Base-by-base conservation (phyloP, 441 rosid genomes). In the Adansonia gregorii region DNA sequence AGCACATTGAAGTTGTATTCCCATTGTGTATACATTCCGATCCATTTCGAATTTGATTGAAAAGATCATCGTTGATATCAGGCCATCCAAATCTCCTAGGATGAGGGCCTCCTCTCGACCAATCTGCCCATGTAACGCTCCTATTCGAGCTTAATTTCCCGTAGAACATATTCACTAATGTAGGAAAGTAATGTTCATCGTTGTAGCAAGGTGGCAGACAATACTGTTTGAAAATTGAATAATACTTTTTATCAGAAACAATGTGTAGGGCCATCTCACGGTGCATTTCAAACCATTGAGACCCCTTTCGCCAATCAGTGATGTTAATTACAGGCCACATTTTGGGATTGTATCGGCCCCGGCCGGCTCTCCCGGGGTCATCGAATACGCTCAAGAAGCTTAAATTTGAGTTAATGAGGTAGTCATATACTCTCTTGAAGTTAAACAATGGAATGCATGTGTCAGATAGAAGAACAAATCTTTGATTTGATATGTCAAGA, bases 101-200 rank as follows among this genome's bases (percentile, higher is more conserved):
- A 77, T 92, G 94, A 1, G 94, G 78, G 8, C 97, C 94, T 8
- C 52, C 79, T 4, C 80, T 82, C 0, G 93, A 85, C 93, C 94
- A 92, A 78, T 92, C 90, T 0, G 89, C 92, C 89, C 92, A 88
- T 4, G 93, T 88, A 63, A 84, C 22, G 41, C 87, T 88, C 76
- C 94, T 56, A 49, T 91, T 93, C 0, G 94, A 78, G 46, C 72
- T 79, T 72, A 70, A 22, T 8, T 83, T 81, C 0, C 85, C 79
- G 49, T 79, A 65, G 3, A 79, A 54, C 72, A 87, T 78, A 63
- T 81, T 83, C 72, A 88, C 84, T 0, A 87, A 45, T 0, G 92
- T 93, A 1, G 97, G 90, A 10, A 91, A 72, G 8, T 88, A 92
- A 49, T 92, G 95, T 39, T 91, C 95, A 11, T 91, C 95, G 65